Evolutionary conservation across 139 green algal genomes (phyloP).

Genomic region (Picochlorum sp.): DNA sequence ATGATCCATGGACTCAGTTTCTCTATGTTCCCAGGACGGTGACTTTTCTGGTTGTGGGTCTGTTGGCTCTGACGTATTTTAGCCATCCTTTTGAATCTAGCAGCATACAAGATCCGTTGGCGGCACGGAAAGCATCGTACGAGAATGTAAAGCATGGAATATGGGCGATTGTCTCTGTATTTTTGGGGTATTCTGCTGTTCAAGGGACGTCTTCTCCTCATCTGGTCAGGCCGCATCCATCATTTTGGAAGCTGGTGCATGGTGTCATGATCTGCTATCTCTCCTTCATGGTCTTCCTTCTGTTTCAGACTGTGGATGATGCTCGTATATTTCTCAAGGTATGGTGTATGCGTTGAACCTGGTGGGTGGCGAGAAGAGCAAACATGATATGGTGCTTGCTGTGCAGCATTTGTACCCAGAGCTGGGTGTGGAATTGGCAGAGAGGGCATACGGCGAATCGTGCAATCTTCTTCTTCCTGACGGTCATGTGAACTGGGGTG

Average conservation of each 20-base stretch:
- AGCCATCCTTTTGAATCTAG: constrained; percentile 24
- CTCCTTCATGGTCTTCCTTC: constrained; percentile 69
- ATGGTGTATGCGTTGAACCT: neutral
- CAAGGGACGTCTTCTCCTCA: constrained; percentile 54
- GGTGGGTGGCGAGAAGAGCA: neutral
- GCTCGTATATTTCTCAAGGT: constrained; percentile 64
- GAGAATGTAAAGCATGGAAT: constrained; percentile 42
- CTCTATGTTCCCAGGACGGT: constrained; percentile 56
- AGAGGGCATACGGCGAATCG: constrained; percentile 67
- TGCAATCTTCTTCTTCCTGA: constrained; percentile 60
- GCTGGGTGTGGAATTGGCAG: constrained; percentile 61
- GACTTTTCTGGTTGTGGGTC: constrained; percentile 19
- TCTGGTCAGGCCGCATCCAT: constrained; percentile 83
- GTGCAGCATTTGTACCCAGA: constrained; percentile 67
- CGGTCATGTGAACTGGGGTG: constrained; percentile 49
- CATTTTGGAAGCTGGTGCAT: constrained; percentile 78
- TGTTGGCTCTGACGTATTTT: constrained; percentile 26
- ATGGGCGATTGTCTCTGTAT: constrained; percentile 45
- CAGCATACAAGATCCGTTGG: constrained; percentile 3
- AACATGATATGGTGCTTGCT: neutral
- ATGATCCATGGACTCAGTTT: constrained; percentile 50
- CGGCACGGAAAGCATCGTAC: constrained; percentile 8
- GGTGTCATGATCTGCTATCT: constrained; percentile 74
- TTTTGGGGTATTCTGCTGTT: constrained; percentile 58
- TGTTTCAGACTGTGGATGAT: constrained; percentile 70